These are phyloP conservation scores for Coemansia sp. DNA, from an alignment of 371 early-diverging fungal genomes.

Conservation along the genomic window DNA sequence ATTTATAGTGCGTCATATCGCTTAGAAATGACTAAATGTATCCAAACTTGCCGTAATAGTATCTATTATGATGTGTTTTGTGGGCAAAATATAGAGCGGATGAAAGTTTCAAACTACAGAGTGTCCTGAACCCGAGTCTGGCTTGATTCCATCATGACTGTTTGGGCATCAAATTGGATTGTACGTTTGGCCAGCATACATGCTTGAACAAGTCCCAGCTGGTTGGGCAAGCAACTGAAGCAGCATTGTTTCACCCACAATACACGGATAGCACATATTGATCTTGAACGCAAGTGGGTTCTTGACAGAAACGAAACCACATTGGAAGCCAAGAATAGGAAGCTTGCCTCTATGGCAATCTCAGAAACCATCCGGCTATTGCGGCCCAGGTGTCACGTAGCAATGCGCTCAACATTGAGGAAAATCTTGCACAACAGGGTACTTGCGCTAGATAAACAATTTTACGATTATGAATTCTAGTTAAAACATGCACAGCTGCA, in stretches of 20 bases:
- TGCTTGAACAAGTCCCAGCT: constrained; percentile 55
- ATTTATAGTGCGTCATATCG: too few species aligned
- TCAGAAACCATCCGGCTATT: constrained; percentile 92
- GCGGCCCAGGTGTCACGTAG: constrained; percentile 83
- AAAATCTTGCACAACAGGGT: constrained; percentile 68
- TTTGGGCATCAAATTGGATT: constrained; percentile 93
- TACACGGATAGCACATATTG: constrained; percentile 74
- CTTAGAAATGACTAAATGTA: too few species aligned
- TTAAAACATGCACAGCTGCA: constrained; percentile 70
- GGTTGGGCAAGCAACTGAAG: constrained; percentile 58
- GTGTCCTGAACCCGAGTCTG: constrained; percentile 27
- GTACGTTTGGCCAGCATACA: constrained; percentile 70
- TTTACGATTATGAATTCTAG: neutral
- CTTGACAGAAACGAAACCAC: constrained; percentile 68
- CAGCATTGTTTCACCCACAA: constrained; percentile 89
- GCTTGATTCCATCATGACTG: constrained; percentile 77
- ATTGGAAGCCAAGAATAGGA: constrained; percentile 77
- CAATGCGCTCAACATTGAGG: constrained; percentile 81
- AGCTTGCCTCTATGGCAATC: constrained; percentile 84
- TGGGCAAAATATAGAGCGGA: neutral
- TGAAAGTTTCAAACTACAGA: too few species aligned
- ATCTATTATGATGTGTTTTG: neutral
- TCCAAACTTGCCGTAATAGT: too few species aligned
- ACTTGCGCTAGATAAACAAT: constrained; percentile 61
- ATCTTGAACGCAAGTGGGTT: constrained; percentile 74